These are phyloP conservation scores for Scleroderma citrinum DNA, from an alignment of 768 basidiomycete genomes.

Conservation along the genomic window DNA sequence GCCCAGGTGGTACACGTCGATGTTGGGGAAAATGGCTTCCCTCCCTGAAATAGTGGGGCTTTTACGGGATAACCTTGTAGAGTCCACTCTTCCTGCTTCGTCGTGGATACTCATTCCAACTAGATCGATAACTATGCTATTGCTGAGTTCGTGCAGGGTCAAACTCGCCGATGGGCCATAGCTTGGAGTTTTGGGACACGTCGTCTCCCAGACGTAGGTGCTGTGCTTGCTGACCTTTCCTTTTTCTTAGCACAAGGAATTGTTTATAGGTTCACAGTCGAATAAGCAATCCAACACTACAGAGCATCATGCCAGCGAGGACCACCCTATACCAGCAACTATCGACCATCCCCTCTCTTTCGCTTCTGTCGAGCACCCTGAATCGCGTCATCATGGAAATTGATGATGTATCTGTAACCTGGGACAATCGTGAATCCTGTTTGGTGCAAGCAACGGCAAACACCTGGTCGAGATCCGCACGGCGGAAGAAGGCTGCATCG, in stretches of 20 bases:
- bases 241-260: constrained; percentile 23
- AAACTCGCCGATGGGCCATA: constrained; percentile 88
- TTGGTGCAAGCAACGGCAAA: constrained; percentile 32
- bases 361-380: constrained; percentile 17
- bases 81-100: constrained; percentile 4
- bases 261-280: constrained; percentile 30
- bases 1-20: constrained; percentile 85
- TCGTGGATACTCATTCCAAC: neutral
- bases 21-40: constrained; percentile 84
- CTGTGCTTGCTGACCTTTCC: constrained; percentile 5
- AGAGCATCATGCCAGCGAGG: constrained; percentile 49
- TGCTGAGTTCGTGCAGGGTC: constrained; percentile 78
- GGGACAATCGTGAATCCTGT: constrained; percentile 7
- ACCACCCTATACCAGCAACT: constrained; percentile 48
- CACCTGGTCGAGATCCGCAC: constrained; percentile 67
- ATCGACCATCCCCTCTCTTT: constrained; percentile 6
- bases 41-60: constrained; percentile 53
- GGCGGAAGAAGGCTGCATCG: constrained; percentile 37
- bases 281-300: constrained; percentile 36
- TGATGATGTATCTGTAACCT: constrained; percentile 17
- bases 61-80: constrained; percentile 43
- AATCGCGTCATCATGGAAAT: constrained; percentile 30
- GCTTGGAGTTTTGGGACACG: constrained; percentile 72
- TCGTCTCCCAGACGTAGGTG: constrained; percentile 74
- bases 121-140: constrained; percentile 87